phyloP scores from a whole-genome alignment of 2,329 filamentous ascomycete genomes.

The Sclerotinia nivalis region DNA sequence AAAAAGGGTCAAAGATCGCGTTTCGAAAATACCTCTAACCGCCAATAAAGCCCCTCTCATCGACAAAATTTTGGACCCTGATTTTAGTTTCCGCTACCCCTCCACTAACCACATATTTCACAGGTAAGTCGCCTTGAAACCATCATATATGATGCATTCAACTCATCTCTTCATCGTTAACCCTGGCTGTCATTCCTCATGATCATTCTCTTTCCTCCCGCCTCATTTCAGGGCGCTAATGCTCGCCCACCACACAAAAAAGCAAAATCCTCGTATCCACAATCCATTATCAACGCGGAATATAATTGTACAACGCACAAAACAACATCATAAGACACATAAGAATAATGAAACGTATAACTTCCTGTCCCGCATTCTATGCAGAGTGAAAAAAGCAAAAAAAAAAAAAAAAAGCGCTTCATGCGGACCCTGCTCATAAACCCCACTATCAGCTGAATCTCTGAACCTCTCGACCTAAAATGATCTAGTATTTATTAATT shows the following conservation, averaged over 20 bases:
- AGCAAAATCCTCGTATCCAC: neutral
- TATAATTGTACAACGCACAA: conserved; percentile 9
- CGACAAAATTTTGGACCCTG: neutral
- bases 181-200: neutral
- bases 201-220: neutral
- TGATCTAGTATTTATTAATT: neutral
- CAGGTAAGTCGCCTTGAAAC: neutral
- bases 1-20: too few relatives aligned
- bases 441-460: conserved; percentile 4
- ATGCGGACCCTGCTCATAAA: conserved; percentile 8
- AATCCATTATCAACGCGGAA: neutral
- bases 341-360: conserved; percentile 9
- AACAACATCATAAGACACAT: neutral
- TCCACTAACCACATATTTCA: neutral
- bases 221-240: neutral
- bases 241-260: neutral
- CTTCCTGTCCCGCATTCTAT: neutral
- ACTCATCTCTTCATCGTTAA: neutral
- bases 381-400: neutral
- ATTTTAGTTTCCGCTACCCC: neutral
- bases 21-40: neutral
- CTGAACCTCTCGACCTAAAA: neutral
- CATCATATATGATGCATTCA: neutral
- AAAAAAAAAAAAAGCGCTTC: neutral
- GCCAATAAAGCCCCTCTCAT: neutral